A percentile compares a stretch with the other conserved stretches of the same genome.
phyloP scores from a whole-genome alignment of 257 asterid genomes.

The Datura wrightii region DNA sequence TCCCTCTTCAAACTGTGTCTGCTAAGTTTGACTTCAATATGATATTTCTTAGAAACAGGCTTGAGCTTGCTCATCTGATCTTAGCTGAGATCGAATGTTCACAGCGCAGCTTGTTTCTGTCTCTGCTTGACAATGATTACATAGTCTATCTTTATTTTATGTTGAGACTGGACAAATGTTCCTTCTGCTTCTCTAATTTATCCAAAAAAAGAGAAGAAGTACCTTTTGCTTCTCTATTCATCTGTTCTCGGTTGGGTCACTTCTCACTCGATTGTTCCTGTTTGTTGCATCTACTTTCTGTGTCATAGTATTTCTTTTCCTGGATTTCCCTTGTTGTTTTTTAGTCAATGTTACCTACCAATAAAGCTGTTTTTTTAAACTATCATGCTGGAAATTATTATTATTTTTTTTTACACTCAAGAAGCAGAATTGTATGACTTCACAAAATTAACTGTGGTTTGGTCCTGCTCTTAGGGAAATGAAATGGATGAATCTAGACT shows the following conservation, averaged over 20 bases:
- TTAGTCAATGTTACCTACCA: background rate
- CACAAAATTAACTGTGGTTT: slow-evolving; percentile 26
- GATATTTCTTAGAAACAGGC: background rate
- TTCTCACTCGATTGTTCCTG: background rate
- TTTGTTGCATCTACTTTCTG: background rate
- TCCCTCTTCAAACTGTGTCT: background rate
- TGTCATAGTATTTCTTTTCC: background rate
- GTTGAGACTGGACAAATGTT: background rate
- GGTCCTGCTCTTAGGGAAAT: slow-evolving; percentile 55
- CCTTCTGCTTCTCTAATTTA: slow-evolving; percentile 1
- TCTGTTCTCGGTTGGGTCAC: slow-evolving; percentile 7
- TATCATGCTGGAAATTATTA: background rate
- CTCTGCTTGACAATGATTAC: background rate
- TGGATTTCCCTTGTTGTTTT: background rate
- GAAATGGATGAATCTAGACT: slow-evolving; percentile 60
- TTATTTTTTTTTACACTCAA: background rate
- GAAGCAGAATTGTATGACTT: slow-evolving; percentile 2
- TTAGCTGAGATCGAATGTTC: background rate
- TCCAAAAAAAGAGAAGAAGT: background rate
- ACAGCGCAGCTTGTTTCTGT: slow-evolving; percentile 24
- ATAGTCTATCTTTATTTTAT: background rate
- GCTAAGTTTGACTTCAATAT: slow-evolving; percentile 16
- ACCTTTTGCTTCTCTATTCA: background rate
- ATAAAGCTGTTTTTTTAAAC: background rate
- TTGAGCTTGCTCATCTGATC: slow-evolving; percentile 15